phyloP scores from a whole-genome alignment of 2,329 filamentous ascomycete genomes.

The Escovopsis sp. region DNA sequence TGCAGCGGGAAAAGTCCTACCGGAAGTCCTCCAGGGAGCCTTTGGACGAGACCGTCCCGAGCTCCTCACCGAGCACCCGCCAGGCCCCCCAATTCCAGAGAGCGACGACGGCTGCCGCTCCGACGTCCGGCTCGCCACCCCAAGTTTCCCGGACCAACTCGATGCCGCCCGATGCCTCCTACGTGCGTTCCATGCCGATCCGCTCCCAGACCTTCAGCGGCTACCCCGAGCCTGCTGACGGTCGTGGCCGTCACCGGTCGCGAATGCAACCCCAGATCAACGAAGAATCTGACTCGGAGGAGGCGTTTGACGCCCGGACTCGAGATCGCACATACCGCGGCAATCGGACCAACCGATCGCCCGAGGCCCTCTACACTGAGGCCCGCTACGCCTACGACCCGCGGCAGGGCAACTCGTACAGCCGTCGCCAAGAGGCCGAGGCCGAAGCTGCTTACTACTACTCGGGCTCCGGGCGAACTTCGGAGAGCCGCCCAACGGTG shows the following conservation, averaged over 20 bases:
- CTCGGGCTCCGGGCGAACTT: conserved; percentile 8
- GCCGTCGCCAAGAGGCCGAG: conserved; percentile 13
- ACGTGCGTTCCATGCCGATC: conserved; percentile 14
- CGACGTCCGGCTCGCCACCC: conserved; percentile 19
- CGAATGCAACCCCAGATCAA: conserved; percentile 21
- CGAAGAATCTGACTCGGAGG: conserved; percentile 21
- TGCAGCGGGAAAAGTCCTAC: conserved; percentile 16
- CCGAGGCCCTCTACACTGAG: conserved; percentile 13
- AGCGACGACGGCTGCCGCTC: conserved; percentile 12
- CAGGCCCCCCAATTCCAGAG: conserved; percentile 13
- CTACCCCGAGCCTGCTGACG: conserved; percentile 12
- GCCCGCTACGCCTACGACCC: conserved; percentile 14
- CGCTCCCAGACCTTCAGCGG: conserved; percentile 21
- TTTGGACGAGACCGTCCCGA: conserved; percentile 16
- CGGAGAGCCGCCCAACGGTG: conserved; percentile 17
- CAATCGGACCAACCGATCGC: conserved; percentile 21
- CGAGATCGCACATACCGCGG: conserved; percentile 21
- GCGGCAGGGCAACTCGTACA: conserved; percentile 15
- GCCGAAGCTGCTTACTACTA: conserved; percentile 12
- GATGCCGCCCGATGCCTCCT: conserved; percentile 17
- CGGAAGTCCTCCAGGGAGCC: conserved; percentile 19
- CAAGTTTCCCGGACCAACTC: conserved; percentile 20
- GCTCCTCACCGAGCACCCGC: conserved; percentile 17
- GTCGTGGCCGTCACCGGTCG: conserved; percentile 24
- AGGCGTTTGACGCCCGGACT: conserved; percentile 16